Percentiles rank a stretch among this genome's conserved stretches.
phyloP scores from a whole-genome alignment of 805 yeast species.

The Nakazawaea holstii region DNA sequence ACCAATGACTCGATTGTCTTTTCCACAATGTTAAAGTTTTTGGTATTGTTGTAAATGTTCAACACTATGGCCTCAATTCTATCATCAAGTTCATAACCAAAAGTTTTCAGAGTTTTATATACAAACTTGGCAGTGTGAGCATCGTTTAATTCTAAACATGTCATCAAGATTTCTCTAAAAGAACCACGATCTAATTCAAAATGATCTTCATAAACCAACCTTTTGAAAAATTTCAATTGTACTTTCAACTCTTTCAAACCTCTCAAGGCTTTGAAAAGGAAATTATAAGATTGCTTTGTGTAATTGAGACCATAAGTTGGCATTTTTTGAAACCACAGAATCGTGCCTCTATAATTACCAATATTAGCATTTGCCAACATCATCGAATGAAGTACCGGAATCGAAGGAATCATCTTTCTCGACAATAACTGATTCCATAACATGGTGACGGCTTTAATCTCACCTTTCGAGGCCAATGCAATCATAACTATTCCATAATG shows the following conservation, averaged over 20 bases:
- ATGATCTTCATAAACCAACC: conserved; percentile 5
- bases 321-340: conserved; percentile 30
- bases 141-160: conserved; percentile 5
- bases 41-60: conserved; percentile 4
- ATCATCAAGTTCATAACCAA: not conserved
- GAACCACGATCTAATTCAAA: not conserved
- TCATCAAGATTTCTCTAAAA: conserved; percentile 10
- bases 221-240: conserved; percentile 25
- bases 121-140: conserved; percentile 5
- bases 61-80: conserved; percentile 1
- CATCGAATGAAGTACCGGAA: conserved; percentile 37
- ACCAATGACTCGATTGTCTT: conserved; percentile 16
- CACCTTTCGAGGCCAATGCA: conserved; percentile 49
- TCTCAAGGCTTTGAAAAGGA: conserved; percentile 29
- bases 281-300: conserved; percentile 22
- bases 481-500: conserved; percentile 53
- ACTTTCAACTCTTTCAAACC: conserved; percentile 30
- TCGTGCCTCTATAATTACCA: conserved; percentile 30
- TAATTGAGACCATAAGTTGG: conserved; percentile 25
- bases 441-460: conserved; percentile 38
- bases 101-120: not conserved
- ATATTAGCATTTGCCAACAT: conserved; percentile 34
- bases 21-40: not conserved
- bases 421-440: conserved; percentile 42
- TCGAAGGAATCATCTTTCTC: conserved; percentile 43